Evolutionary conservation across 1,139 yeast species (phyloP).

Genomic region (Geotrichum cucujoidarum): DNA sequence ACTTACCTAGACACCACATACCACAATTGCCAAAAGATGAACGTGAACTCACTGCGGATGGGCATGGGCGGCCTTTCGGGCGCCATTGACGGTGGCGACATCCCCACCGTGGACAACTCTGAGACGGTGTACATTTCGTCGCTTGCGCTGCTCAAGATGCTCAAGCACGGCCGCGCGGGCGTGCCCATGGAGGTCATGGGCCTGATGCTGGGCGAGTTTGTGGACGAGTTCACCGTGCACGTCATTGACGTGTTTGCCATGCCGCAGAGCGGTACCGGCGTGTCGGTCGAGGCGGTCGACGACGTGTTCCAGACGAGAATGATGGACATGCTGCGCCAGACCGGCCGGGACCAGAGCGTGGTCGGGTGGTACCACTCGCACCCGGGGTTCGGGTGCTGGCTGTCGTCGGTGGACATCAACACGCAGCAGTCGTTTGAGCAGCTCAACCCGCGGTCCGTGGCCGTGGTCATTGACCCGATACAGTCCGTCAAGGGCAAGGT

Average conservation of each 20-base stretch:
- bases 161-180: constrained; percentile 97
- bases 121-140: constrained; percentile 97
- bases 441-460: constrained; percentile 89
- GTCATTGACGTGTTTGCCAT: constrained; percentile 97
- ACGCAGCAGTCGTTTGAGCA: constrained; percentile 97
- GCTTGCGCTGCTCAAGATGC: constrained; percentile 89
- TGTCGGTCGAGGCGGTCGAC: constrained; percentile 97
- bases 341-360: constrained; percentile 97
- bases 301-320: constrained; percentile 97
- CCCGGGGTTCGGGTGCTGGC: constrained; percentile 98
- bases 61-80: neutral
- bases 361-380: constrained; percentile 99
- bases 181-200: constrained; percentile 99
- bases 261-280: constrained; percentile 97
- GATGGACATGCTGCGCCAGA: constrained; percentile 99
- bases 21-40: neutral
- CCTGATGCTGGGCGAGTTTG: constrained; percentile 95
- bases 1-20: neutral
- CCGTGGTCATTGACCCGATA: constrained; percentile 95
- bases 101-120: constrained; percentile 69
- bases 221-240: constrained; percentile 94
- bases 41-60: neutral
- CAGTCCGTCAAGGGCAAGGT: constrained; percentile 98
- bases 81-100: neutral
- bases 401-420: constrained; percentile 92